Percentiles rank a stretch among this genome's conserved stretches.
These are phyloP conservation scores for Forsythia viridissima DNA, from an alignment of 257 asterid genomes.

Conservation along the genomic window DNA sequence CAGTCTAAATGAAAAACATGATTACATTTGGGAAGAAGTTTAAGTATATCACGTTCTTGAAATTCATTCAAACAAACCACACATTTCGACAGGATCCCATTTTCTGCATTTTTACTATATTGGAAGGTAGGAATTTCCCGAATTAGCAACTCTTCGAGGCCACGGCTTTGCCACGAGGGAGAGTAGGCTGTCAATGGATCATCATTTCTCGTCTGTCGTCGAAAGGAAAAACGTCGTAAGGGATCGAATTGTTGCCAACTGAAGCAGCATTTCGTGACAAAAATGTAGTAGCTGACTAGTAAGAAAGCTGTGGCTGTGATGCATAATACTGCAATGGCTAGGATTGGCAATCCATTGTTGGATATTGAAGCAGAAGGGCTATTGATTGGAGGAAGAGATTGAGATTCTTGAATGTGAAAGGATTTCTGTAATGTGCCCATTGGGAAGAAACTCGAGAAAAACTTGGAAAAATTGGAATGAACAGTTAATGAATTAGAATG, in stretches of 20 bases:
- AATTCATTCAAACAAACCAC: slow-evolving; percentile 76
- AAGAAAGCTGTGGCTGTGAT: slow-evolving; percentile 64
- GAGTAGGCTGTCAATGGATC: slow-evolving; percentile 49
- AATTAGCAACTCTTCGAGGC: slow-evolving; percentile 67
- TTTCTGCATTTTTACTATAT: slow-evolving; percentile 35
- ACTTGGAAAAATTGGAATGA: neutral
- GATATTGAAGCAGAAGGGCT: slow-evolving; percentile 42
- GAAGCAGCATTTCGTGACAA: slow-evolving; percentile 71
- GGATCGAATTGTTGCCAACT: slow-evolving; percentile 70
- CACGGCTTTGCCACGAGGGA: slow-evolving; percentile 57
- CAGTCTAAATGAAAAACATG: slow-evolving; percentile 85
- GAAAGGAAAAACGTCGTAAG: slow-evolving; percentile 46
- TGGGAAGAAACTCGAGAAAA: neutral
- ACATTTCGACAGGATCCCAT: slow-evolving; percentile 46
- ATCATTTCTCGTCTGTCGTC: slow-evolving; percentile 28
- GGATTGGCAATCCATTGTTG: slow-evolving; percentile 63
- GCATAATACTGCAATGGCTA: slow-evolving; percentile 66
- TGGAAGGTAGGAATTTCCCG: slow-evolving; percentile 70
- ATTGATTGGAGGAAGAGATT: slow-evolving; percentile 34
- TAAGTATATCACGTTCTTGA: slow-evolving; percentile 58
- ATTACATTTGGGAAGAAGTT: slow-evolving; percentile 70
- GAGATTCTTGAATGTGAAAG: slow-evolving; percentile 31
- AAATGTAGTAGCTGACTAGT: slow-evolving; percentile 66
- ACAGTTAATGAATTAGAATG: slow-evolving; percentile 21
- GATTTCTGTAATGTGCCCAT: slow-evolving; percentile 36